These are phyloP conservation scores for Stellera chamaejasme DNA, from an alignment of 345 rosid species.

Conservation along the genomic window DNA sequence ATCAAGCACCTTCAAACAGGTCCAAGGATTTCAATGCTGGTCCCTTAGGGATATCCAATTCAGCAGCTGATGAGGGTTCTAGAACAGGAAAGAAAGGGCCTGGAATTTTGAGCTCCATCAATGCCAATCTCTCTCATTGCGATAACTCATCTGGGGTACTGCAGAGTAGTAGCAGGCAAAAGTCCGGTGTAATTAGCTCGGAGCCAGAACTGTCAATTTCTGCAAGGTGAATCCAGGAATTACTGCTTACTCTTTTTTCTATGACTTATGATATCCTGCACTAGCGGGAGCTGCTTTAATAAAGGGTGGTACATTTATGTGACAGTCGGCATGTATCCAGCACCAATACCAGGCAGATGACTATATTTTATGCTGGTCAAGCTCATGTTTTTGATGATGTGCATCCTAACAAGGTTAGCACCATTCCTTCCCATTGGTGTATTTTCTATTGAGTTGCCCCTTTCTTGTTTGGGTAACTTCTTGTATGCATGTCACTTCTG, in stretches of 20 bases:
- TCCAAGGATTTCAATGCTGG: conserved; percentile 46
- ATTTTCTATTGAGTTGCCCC: not conserved
- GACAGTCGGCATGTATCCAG: conserved; percentile 42
- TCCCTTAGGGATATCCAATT: conserved; percentile 43
- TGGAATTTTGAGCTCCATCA: conserved; percentile 39
- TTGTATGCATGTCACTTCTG: too few species aligned
- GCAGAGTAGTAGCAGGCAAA: conserved; percentile 40
- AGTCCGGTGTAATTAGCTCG: conserved; percentile 21
- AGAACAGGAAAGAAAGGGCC: conserved; percentile 81
- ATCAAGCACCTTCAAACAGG: conserved; percentile 50
- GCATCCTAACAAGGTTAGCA: conserved; percentile 74
- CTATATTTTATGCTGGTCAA: conserved; percentile 91
- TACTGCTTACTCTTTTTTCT: not conserved
- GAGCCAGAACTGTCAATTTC: conserved; percentile 50
- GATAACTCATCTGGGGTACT: conserved; percentile 28
- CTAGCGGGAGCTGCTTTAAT: not conserved
- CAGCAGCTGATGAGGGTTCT: conserved; percentile 96
- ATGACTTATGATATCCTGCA: not conserved
- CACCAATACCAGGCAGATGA: conserved; percentile 66
- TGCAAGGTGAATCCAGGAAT: conserved; percentile 36
- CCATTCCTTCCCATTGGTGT: conserved; percentile 1
- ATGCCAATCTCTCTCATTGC: conserved; percentile 18
- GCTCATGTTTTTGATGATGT: conserved; percentile 97
- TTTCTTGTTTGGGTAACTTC: too few species aligned
- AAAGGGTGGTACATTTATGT: conserved; percentile 4